Percentiles rank a stretch among this genome's conserved stretches.
phyloP scores from a whole-genome alignment of 768 basidiomycete genomes.

The Podaxis sp. region DNA sequence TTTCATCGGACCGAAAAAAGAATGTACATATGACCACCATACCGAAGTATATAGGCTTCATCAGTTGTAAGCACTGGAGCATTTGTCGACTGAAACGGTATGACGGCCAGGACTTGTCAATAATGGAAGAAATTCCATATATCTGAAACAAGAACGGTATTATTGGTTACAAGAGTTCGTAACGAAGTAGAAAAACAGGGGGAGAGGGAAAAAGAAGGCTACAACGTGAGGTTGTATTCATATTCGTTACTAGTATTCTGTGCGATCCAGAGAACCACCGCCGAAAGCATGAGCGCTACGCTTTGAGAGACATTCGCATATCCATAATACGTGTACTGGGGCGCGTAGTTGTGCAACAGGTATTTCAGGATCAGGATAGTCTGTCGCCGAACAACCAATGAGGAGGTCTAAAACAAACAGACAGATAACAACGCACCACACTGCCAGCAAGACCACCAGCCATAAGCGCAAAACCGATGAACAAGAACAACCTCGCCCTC shows the following conservation, averaged over 20 bases:
- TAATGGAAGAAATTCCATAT: not conserved
- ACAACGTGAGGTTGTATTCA: slow-evolving; percentile 87
- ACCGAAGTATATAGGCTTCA: too few relatives aligned
- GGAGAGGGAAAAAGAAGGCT: slow-evolving; percentile 12
- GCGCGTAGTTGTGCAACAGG: slow-evolving; percentile 65
- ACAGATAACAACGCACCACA: slow-evolving; percentile 60
- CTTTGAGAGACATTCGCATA: slow-evolving; percentile 97
- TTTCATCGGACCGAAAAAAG: too few relatives aligned
- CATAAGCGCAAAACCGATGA: slow-evolving; percentile 96
- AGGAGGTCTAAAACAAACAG: not conserved
- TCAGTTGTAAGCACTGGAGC: too few relatives aligned
- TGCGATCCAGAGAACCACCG: slow-evolving; percentile 89
- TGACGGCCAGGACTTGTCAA: not conserved
- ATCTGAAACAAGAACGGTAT: not conserved
- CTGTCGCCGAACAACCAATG: slow-evolving; percentile 38
- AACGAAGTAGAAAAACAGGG: not conserved
- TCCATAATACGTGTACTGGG: slow-evolving; percentile 87
- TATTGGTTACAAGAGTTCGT: slow-evolving; percentile 4
- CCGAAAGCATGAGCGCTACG: slow-evolving; percentile 79
- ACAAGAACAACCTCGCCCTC: slow-evolving; percentile 87
- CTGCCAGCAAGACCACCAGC: slow-evolving; percentile 98
- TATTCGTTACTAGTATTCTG: slow-evolving; percentile 86
- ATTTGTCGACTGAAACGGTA: too few relatives aligned
- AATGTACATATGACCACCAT: too few relatives aligned
- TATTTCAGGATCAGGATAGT: slow-evolving; percentile 91